Base-by-base conservation (phyloP, 2,329 filamentous ascomycete species). In the Tolypocladium amazonense region DNA sequence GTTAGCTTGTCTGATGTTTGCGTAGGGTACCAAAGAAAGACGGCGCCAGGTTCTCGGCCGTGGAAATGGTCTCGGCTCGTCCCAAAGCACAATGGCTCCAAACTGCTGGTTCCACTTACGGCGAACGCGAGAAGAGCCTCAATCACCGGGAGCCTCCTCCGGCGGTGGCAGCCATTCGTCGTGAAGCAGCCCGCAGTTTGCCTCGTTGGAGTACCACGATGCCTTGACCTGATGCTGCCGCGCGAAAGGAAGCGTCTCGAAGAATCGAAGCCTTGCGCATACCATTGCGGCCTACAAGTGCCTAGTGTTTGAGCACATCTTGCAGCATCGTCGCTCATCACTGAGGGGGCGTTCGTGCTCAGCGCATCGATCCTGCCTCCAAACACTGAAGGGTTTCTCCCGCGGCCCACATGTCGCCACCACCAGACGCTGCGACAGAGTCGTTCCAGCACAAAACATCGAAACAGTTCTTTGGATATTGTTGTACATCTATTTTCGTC, bases 401-500 rank as follows among this genome's bases (percentile, higher is more conserved):
- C 15, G 15, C 25, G 45, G 25, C 18, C 45, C 45, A 20, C 25
- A 30, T 20, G 45, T 30, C 45, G 45, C 25, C 45, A 30, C 15
- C 8, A 12, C 47, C 27, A 53, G 14, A 20, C 47, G n/a, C 27
- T 20, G 27, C 27, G 27, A 8, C 8, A 33, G 20, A 53, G 27
- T 11, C 47, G 47, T 53, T 30, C 15, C 27, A 14, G 47, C 18
- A 18, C 27, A 53, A 53, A 33, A 6, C 18, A 53, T 33, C 7
- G 18, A 53, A 52, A 33, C 27, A 33, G 4, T 18, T 33, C 18
- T n/a, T 47, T 47, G 37, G 38, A 25, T 27, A 33, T 56, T 62
- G 52, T 59, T 61, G 39, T 62, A 58, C n/a, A 58, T 58, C 23
- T 54, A 37, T 23, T 55, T 58, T 43, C 5, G 37, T 20, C 47